Evolutionary conservation across 805 yeast species (phyloP).

Genomic region (Candida manassasensis): DNA sequence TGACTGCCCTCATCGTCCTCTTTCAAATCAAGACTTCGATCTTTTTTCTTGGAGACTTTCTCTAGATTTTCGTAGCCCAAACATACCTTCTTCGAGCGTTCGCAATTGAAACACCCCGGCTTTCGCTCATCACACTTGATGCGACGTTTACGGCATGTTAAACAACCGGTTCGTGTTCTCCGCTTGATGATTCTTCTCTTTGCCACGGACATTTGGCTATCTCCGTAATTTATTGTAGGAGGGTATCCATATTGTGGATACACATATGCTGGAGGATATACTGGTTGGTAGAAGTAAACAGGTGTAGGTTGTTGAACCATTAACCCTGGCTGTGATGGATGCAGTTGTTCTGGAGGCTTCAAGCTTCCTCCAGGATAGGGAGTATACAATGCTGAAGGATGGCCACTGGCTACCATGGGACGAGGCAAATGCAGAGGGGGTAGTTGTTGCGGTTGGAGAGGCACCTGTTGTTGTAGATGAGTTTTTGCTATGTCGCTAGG

Average conservation of each 20-base stretch:
- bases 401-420: too few species aligned
- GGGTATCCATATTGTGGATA: slow-evolving; percentile 9
- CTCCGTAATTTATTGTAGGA: slow-evolving; percentile 14
- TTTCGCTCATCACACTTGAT: slow-evolving; percentile 74
- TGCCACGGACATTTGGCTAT: slow-evolving; percentile 27
- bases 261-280: slow-evolving; percentile 3
- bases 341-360: neutral
- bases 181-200: slow-evolving; percentile 47
- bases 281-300: slow-evolving; percentile 2
- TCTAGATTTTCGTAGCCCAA: slow-evolving; percentile 51
- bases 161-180: slow-evolving; percentile 70
- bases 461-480: slow-evolving; percentile 1
- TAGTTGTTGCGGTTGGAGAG: slow-evolving; percentile 4
- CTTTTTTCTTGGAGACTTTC: slow-evolving; percentile 8
- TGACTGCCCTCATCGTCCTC: slow-evolving; percentile 1
- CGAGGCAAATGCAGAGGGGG: too few species aligned
- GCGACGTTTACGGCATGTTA: slow-evolving; percentile 66
- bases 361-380: neutral
- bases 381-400: too few species aligned
- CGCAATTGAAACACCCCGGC: slow-evolving; percentile 66
- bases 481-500: too few species aligned
- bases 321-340: slow-evolving; percentile 1
- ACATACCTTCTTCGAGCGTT: slow-evolving; percentile 58
- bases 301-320: slow-evolving; percentile 2
- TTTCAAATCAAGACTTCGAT: slow-evolving; percentile 10